Percentiles rank a stretch among this genome's conserved stretches.
phyloP scores from a whole-genome alignment of 306 rosid species.

The cucumber (Cucumis sativus) region DNA sequence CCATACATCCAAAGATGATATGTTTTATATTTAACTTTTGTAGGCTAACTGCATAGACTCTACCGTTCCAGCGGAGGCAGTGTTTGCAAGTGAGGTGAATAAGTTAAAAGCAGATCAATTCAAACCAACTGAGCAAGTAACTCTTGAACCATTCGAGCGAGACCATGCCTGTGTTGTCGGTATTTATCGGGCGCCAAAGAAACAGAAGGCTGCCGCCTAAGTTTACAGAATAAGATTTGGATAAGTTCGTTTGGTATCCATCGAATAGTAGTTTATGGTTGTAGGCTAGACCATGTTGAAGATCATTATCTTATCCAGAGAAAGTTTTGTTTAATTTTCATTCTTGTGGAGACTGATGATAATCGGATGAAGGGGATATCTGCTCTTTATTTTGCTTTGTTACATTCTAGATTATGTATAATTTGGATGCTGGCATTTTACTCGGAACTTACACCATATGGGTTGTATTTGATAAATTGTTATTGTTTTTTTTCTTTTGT shows the following conservation, averaged over 20 bases:
- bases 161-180: constrained; percentile 95
- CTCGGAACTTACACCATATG: too few relatives aligned
- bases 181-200: constrained; percentile 52
- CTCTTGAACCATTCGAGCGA: constrained; percentile 85
- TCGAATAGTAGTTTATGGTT: neutral
- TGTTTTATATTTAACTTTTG: neutral
- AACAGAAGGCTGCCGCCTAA: constrained; percentile 24
- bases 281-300: neutral
- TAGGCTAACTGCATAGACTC: constrained; percentile 92
- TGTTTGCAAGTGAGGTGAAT: constrained; percentile 63
- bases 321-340: neutral
- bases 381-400: too few relatives aligned
- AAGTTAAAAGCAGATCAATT: constrained; percentile 76
- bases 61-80: constrained; percentile 66
- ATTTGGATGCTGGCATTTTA: too few relatives aligned
- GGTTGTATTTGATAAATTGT: too few relatives aligned
- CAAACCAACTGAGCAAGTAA: constrained; percentile 72
- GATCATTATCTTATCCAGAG: too few relatives aligned
- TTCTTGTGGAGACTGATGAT: neutral
- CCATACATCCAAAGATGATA: neutral
- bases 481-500: too few relatives aligned
- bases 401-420: too few relatives aligned
- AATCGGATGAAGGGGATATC: neutral
- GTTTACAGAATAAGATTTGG: neutral
- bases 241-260: neutral